phyloP scores from a whole-genome alignment of 2,329 filamentous ascomycete genomes.

The Fusarium sarcochroum region DNA sequence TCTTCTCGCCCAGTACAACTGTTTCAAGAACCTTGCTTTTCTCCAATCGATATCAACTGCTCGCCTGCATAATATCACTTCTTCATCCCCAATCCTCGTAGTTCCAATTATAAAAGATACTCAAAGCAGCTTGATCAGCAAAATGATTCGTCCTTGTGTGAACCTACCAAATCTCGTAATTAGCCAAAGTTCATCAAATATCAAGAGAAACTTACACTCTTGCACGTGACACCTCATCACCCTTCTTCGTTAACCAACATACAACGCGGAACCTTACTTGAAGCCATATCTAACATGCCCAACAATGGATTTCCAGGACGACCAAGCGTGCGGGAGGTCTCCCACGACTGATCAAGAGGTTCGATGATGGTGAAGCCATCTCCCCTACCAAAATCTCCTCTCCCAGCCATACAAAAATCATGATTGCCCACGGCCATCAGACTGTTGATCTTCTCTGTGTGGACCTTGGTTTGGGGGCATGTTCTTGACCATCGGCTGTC shows the following conservation, averaged over 20 bases:
- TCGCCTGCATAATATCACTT: not conserved
- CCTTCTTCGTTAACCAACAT: no score
- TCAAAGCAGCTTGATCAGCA: not conserved
- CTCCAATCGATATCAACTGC: conserved; percentile 4
- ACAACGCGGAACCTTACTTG: no score
- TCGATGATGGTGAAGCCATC: not conserved
- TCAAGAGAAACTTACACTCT: not conserved
- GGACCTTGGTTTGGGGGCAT: not conserved
- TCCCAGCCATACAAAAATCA: not conserved
- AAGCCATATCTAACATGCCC: no score
- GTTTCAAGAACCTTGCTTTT: not conserved
- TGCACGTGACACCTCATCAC: not conserved
- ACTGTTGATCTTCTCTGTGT: not conserved
- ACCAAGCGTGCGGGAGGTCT: no score
- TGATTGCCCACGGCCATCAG: not conserved
- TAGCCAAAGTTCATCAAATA: not conserved
- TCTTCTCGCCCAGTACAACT: not conserved
- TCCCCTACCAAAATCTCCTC: not conserved
- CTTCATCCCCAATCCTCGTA: not conserved
- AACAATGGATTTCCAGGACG: no score
- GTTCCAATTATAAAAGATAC: not conserved
- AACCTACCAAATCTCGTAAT: not conserved
- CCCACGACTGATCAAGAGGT: not conserved
- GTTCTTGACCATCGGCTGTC: conserved; percentile 29
- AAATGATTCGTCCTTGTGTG: not conserved